Evolutionary conservation across 495 filamentous ascomycete species (phyloP), one percentile per base, ranked within the genome.

Genomic region (Penicillium paxilli): DNA sequence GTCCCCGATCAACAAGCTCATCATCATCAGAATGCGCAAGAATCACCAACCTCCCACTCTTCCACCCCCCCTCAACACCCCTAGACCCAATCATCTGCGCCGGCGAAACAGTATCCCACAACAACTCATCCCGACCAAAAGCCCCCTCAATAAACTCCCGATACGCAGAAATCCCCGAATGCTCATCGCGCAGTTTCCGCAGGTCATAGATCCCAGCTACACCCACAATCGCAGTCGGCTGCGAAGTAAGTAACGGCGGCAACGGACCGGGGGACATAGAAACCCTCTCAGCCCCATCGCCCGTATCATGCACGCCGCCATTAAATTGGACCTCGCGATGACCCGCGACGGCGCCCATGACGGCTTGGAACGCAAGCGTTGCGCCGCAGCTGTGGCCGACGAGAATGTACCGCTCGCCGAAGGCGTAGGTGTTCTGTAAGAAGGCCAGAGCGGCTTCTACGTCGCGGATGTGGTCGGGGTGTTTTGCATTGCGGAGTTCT

Each of bases 321-420:
- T 41, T 57, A 30, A 58, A 57, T 0, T 44, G 19, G 21, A 60
- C 51, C 40, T 67, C 64, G 5, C 70, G 60, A 38, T 69, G 62
- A 11, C 55, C 45, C 1, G 59, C 47, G 0, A 64, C 47, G 21
- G 70, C 57, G 14, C 68, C 61, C 81, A 86, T 84, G 10, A 84
- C 77, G 2, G 82, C 58, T 69, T 94, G 89, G 57, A 90, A 84
- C 1, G 84, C 84, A 11, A 96, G 67, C 1, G 85, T 87, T 0
- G 81, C 91, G 11, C 92, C 92, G 37, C 84, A 87, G 35, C 82
- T 87, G 65, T 96, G 91, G 1, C 92, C 92, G 1, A 83, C 74
- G 0, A 96, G 78, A 6, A 93, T 64, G 60, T 88, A 90, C 22
- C 65, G 49, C 0, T 69, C 56, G 2, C 62, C 70, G 52, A 87